Conservation (phyloP, 2,329 filamentous ascomycete genomes). For the Alternaria brassicae region DNA sequence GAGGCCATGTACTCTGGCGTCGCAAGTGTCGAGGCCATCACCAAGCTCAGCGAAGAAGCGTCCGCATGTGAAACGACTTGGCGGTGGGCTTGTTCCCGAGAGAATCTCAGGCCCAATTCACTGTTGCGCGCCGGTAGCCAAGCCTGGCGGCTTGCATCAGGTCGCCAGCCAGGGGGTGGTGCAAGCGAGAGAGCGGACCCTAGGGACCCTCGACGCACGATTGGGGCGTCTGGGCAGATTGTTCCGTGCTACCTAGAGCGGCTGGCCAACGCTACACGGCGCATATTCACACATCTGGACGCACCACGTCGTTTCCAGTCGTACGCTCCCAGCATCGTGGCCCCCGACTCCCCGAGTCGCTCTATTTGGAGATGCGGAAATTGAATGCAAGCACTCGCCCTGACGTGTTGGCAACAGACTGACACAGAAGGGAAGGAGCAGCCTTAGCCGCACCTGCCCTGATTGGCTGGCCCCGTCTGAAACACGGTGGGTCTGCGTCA, state of each 20-base stretch:
- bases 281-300: background rate
- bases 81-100: constrained; percentile 39
- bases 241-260: constrained; percentile 10
- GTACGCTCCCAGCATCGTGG: constrained; percentile 6
- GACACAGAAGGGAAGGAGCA: constrained; percentile 13
- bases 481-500: constrained; percentile 24
- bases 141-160: constrained; percentile 15
- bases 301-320: background rate
- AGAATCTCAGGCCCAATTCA: constrained; percentile 34
- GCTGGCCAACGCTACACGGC: background rate
- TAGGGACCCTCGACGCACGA: constrained; percentile 16
- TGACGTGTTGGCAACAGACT: background rate
- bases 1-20: constrained; percentile 39
- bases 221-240: constrained; percentile 30
- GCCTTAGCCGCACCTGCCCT: constrained; percentile 11
- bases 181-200: constrained; percentile 4
- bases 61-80: constrained; percentile 49
- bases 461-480: constrained; percentile 28
- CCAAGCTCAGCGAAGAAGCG: constrained; percentile 44
- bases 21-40: constrained; percentile 31
- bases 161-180: background rate
- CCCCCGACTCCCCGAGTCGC: constrained; percentile 4
- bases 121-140: constrained; percentile 29
- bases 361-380: constrained; percentile 11
- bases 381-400: constrained; percentile 18